Conservation (phyloP, 179 eudicot species). For the Patellifolia procumbens region DNA sequence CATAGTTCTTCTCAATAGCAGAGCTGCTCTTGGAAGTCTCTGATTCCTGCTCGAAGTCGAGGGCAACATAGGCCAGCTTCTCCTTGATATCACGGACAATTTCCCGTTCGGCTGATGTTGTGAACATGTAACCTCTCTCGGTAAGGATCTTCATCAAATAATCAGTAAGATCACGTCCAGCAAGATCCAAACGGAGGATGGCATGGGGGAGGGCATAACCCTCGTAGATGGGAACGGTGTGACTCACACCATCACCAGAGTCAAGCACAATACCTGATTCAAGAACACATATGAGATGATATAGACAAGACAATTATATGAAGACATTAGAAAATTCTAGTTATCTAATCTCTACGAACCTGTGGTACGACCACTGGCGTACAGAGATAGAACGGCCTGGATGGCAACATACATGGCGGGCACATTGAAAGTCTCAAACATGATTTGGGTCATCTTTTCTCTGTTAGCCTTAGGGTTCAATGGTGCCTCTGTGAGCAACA, state of each 20-base stretch:
- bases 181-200: constrained; percentile 43
- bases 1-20: constrained; percentile 38
- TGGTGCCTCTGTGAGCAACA: constrained; percentile 83
- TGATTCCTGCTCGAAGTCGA: constrained; percentile 36
- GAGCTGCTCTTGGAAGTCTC: constrained; percentile 39
- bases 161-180: constrained; percentile 44
- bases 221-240: constrained; percentile 41
- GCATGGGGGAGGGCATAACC: constrained; percentile 45
- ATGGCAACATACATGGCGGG: constrained; percentile 87
- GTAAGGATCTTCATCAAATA: constrained; percentile 40
- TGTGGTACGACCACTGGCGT: constrained; percentile 87
- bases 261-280: constrained; percentile 42
- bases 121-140: constrained; percentile 48
- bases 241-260: constrained; percentile 47
- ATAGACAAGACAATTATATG: not conserved
- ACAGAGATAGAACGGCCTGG: constrained; percentile 79
- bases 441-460: constrained; percentile 80
- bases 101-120: constrained; percentile 42
- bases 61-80: constrained; percentile 38
- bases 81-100: constrained; percentile 46
- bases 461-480: constrained; percentile 87
- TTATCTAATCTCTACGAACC: constrained; percentile 25
- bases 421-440: constrained; percentile 78
- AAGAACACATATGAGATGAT: not conserved
- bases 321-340: too few relatives aligned